Evolutionary conservation across 305 asterid genomes (phyloP), one percentile per base, ranked within the genome.

Genomic region (Plantago rigida): DNA sequence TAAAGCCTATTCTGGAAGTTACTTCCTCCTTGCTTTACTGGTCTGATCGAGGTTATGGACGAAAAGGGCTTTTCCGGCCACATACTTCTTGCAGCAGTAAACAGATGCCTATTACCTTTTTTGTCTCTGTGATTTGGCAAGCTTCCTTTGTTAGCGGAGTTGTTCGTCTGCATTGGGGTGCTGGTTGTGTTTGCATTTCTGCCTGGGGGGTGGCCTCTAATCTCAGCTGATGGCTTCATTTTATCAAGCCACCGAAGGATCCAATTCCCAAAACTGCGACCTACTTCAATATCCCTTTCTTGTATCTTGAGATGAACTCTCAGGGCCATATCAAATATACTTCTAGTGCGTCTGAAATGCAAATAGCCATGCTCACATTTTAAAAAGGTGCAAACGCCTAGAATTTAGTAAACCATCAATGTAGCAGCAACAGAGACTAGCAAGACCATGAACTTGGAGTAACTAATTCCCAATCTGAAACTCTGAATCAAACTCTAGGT

Each of bases 201-300:
- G 52, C 54, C 63, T 26, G 79, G 73, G 58, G 73, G 73, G 13
- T 68, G 77, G 60, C 77, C 78, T 72, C 84, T 81, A 67, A 92
- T 92, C 64, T 86, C 86, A 60, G 99, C 99, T 3, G 82, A 78
- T 13, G 99, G 99, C 71, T 88, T 92, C 79, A 75, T 68, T 76
- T 51, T 83, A 75, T 92, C 96, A 14, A 92, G 95, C 81, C 84
- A 83, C 14, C 91, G 78, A 42, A 88, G 94, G 63, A 92, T 79
- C 86, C 91, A 51, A 70, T 84, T 88, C 13, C 96, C 96, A 34
- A 92, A 68, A 75, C 79, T 88, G 60, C 89, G 79, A 52, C 98
- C 98, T 60, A 82, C 95, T 73, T 88, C 94, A 59, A 88, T 80
- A 60, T 92, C 96, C 72, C 94, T 83, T 63, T 82, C 87, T 69